phyloP scores from a whole-genome alignment of 1,139 yeast genomes.

The Insectozyma bohioensis region DNA sequence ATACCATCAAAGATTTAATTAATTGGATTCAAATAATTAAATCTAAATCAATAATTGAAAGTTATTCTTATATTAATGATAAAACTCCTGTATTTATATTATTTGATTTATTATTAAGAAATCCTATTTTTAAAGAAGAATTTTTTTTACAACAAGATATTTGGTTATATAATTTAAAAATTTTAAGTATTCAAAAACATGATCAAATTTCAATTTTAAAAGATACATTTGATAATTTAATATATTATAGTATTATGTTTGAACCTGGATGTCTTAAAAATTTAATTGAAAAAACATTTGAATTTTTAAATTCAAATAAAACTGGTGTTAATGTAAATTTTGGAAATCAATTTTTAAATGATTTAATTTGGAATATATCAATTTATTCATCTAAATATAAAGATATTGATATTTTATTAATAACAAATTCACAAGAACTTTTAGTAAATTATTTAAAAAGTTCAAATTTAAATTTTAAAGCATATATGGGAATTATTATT shows the following conservation, averaged over 20 bases:
- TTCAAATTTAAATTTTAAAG: constrained; percentile 24
- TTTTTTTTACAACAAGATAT: constrained; percentile 36
- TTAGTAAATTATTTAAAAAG: constrained; percentile 21
- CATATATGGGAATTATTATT: constrained; percentile 40
- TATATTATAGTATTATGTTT: constrained; percentile 27
- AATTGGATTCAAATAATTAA: constrained; percentile 31
- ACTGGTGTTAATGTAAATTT: constrained; percentile 16
- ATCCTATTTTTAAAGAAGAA: constrained; percentile 35
- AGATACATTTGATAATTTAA: constrained; percentile 24
- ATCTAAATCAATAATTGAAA: constrained; percentile 25
- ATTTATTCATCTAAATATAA: constrained; percentile 15
- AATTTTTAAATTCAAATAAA: constrained; percentile 14
- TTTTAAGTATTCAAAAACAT: constrained; percentile 19
- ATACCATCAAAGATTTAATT: constrained; percentile 16
- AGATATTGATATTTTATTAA: constrained; percentile 2
- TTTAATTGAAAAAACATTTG: constrained; percentile 18
- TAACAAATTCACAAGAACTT: constrained; percentile 27
- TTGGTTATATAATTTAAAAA: constrained; percentile 27
- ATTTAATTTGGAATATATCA: constrained; percentile 25
- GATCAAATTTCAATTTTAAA: constrained; percentile 21
- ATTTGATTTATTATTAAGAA: constrained; percentile 34
- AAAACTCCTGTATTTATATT: constrained; percentile 39
- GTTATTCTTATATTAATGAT: constrained; percentile 28
- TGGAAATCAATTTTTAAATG: constrained; percentile 19
- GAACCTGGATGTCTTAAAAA: constrained; percentile 21